Percentiles rank a stretch among this genome's conserved stretches.
Evolutionary conservation across 495 filamentous ascomycete genomes (phyloP).

Genomic region (Penicillium coprophilum): DNA sequence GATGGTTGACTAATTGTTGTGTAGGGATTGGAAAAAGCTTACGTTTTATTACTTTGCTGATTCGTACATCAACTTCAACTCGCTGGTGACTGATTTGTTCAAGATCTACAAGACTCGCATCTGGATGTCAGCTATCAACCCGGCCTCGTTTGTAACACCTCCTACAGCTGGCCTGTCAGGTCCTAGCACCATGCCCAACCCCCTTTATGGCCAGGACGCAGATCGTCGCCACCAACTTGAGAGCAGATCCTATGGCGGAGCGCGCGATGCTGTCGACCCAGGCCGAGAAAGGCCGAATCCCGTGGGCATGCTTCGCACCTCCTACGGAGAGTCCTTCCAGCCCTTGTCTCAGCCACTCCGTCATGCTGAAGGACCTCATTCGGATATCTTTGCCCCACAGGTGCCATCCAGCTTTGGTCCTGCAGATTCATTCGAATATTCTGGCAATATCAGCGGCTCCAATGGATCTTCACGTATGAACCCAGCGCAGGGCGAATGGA

Average conservation of each 20-base stretch:
- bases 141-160: constrained; percentile 87
- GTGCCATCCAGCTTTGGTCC: constrained; percentile 31
- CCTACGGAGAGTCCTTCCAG: constrained; percentile 42
- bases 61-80: constrained; percentile 98
- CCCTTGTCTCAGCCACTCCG: constrained; percentile 34
- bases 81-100: constrained; percentile 93
- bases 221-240: constrained; percentile 42
- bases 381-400: constrained; percentile 42
- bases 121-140: constrained; percentile 99
- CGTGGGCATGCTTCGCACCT: constrained; percentile 35
- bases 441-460: constrained; percentile 22
- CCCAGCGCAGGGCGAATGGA: constrained; percentile 44
- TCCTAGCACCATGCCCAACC: constrained; percentile 27
- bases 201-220: constrained; percentile 38
- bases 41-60: constrained; percentile 99
- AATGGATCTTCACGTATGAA: constrained; percentile 37
- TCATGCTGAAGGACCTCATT: constrained; percentile 27
- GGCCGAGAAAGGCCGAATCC: constrained; percentile 37
- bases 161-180: constrained; percentile 66
- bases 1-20: constrained; percentile 1
- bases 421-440: constrained; percentile 41
- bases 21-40: constrained; percentile 96
- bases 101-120: constrained; percentile 99
- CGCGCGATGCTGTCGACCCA: constrained; percentile 32
- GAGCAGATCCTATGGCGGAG: constrained; percentile 26